These are phyloP conservation scores for Mycena polygramma DNA, from an alignment of 768 basidiomycete species.

Conservation along the genomic window DNA sequence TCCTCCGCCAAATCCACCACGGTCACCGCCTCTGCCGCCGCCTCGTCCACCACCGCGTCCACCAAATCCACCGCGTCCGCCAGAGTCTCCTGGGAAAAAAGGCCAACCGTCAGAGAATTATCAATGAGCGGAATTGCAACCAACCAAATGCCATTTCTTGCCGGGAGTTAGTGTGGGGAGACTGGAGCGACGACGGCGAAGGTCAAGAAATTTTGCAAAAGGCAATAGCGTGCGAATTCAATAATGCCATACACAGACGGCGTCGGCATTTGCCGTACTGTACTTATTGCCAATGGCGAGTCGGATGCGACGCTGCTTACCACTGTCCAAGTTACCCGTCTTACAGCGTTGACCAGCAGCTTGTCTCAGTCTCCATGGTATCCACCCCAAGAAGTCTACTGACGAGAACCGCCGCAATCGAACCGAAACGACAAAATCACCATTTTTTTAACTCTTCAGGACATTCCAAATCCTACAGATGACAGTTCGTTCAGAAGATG, in stretches of 20 bases:
- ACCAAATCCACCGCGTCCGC: slow-evolving; percentile 82
- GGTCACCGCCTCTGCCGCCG: slow-evolving; percentile 52
- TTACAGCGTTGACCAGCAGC: background rate
- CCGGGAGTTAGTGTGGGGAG: background rate
- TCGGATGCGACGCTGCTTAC: background rate
- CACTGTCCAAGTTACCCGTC: background rate
- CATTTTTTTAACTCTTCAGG: too few species aligned
- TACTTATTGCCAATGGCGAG: too few species aligned
- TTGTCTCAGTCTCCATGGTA: slow-evolving; percentile 89
- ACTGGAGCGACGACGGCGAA: slow-evolving; percentile 2
- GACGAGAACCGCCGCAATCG: slow-evolving; percentile 62
- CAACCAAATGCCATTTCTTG: slow-evolving; percentile 51
- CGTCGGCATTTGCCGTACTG: background rate
- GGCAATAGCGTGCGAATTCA: slow-evolving; percentile 33
- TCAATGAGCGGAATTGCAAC: slow-evolving; percentile 4
- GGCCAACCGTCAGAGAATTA: background rate
- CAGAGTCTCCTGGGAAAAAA: slow-evolving; percentile 57
- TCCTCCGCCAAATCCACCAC: slow-evolving; percentile 53
- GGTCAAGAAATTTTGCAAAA: slow-evolving; percentile 37
- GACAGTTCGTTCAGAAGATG: slow-evolving; percentile 75
- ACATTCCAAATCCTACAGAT: slow-evolving; percentile 61
- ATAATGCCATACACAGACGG: slow-evolving; percentile 26
- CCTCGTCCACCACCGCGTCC: slow-evolving; percentile 62
- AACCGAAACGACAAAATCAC: too few species aligned
- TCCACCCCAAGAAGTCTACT: slow-evolving; percentile 91